Conservation (phyloP, 2,329 filamentous ascomycete genomes). For the Colletotrichum agaves region DNA sequence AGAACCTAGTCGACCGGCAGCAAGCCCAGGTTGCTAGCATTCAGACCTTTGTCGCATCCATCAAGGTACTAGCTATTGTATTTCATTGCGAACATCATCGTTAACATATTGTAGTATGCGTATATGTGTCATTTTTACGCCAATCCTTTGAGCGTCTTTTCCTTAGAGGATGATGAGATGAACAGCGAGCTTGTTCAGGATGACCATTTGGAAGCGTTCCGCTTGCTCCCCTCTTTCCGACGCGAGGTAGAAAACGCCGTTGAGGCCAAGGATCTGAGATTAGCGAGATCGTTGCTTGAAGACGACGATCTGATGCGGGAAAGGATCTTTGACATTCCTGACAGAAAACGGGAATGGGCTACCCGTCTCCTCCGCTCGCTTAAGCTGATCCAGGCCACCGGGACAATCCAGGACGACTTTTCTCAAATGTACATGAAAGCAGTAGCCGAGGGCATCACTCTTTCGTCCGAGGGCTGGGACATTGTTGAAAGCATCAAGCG, state of each 20-base stretch:
- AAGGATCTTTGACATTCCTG: conserved; percentile 48
- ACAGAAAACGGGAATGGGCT: conserved; percentile 50
- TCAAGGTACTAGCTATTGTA: conserved; percentile 65
- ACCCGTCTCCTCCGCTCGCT: conserved; percentile 60
- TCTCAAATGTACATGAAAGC: conserved; percentile 70
- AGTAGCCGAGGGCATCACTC: conserved; percentile 64
- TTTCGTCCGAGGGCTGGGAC: conserved; percentile 61
- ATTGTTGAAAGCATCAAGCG: conserved; percentile 69
- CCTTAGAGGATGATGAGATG: conserved; percentile 42
- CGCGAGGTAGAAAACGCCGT: conserved; percentile 61
- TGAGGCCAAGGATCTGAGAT: conserved; percentile 52
- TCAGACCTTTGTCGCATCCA: conserved; percentile 74
- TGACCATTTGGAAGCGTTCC: conserved; percentile 74
- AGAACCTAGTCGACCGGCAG: conserved; percentile 75
- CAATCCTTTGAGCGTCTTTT: conserved; percentile 76
- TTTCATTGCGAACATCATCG: neutral
- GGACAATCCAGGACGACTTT: conserved; percentile 53
- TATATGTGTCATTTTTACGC: conserved; percentile 90
- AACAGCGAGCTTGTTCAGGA: conserved; percentile 56
- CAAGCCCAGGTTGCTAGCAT: conserved; percentile 81
- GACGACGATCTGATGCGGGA: conserved; percentile 66
- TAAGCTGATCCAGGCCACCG: conserved; percentile 55
- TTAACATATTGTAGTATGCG: conserved; percentile 67
- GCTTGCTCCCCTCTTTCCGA: conserved; percentile 76
- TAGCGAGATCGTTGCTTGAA: conserved; percentile 66